Conservation (phyloP, 495 filamentous ascomycete species). For the Penicillium ucsense region DNA sequence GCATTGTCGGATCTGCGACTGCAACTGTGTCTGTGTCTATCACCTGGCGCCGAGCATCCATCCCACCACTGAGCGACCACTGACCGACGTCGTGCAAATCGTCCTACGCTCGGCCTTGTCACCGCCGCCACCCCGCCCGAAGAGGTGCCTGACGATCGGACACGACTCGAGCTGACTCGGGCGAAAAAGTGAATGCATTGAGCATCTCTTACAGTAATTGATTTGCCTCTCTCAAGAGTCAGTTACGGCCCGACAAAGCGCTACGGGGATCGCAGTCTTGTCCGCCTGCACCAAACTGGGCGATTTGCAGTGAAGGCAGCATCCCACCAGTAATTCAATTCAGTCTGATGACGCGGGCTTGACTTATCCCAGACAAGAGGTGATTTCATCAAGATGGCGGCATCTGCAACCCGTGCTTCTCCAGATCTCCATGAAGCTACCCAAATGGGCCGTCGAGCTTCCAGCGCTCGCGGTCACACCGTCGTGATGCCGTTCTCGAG, state of each 20-base stretch:
- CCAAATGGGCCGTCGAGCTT: conserved; percentile 5
- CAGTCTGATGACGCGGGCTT: background rate
- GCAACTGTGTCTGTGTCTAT: too few species aligned
- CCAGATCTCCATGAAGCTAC: conserved; percentile 8
- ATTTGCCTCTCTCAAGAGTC: too few species aligned
- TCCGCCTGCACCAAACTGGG: too few species aligned
- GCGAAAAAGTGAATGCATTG: conserved; percentile 6
- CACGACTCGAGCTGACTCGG: conserved; percentile 3
- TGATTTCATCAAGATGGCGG: conserved; percentile 7
- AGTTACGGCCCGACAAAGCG: too few species aligned
- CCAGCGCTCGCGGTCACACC: conserved; percentile 8
- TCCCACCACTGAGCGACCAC: background rate
- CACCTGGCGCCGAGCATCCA: background rate
- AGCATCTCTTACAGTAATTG: too few species aligned
- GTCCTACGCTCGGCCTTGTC: conserved; percentile 6
- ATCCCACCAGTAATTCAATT: background rate
- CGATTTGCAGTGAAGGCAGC: too few species aligned
- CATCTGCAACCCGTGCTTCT: conserved; percentile 9
- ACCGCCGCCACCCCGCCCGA: conserved; percentile 2
- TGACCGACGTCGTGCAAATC: background rate
- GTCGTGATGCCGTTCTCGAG: background rate
- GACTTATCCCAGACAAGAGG: background rate
- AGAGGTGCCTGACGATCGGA: background rate
- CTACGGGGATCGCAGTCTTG: too few species aligned
- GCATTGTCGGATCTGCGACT: background rate